Conservation (phyloP, 768 basidiomycete genomes). For the Trametes villosa region DNA sequence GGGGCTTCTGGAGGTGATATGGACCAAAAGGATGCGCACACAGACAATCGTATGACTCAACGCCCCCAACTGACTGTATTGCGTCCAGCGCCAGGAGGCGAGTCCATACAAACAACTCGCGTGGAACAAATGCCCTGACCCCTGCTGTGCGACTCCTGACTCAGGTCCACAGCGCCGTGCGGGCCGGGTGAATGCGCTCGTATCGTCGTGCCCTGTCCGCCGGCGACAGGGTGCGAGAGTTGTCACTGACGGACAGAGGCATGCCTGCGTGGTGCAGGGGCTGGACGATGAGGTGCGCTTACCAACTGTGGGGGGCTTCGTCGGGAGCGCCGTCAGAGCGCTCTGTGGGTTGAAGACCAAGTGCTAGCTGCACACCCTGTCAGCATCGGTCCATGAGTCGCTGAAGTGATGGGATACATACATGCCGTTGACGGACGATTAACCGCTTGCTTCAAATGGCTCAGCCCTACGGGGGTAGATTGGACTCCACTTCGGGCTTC, state of each 20-base stretch:
- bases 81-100: no score
- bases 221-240: background rate
- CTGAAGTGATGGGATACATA: background rate
- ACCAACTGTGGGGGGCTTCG: background rate
- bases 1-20: no score
- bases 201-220: background rate
- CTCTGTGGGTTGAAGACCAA: background rate
- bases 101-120: no score
- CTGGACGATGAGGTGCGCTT: background rate
- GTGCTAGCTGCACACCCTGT: background rate
- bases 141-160: background rate
- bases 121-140: background rate
- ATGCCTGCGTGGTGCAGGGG: background rate
- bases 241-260: conserved; percentile 3
- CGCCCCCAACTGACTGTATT: no score
- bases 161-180: background rate
- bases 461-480: background rate
- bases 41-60: no score
- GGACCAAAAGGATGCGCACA: no score
- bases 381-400: background rate
- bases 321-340: background rate
- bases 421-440: background rate
- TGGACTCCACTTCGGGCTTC: background rate
- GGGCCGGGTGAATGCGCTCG: background rate
- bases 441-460: background rate